Evolutionary conservation across 2,329 filamentous ascomycete species (phyloP), one percentile per base, ranked within the genome.

Genomic region (Cladosporium sp.): DNA sequence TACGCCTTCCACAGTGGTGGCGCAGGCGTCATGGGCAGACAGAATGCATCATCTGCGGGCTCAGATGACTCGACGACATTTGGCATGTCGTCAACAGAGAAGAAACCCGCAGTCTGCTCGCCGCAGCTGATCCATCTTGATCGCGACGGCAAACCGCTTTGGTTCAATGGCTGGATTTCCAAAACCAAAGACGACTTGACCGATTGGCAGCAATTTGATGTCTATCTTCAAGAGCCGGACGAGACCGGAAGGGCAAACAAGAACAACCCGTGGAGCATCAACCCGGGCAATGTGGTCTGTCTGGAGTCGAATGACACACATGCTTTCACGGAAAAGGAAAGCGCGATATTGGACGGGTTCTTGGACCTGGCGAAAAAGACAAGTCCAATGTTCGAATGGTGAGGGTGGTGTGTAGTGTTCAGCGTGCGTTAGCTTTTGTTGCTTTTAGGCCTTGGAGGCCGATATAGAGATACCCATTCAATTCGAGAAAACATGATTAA

Each of bases 141-240:
- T 47, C 41, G 61, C 7, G 63, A 68, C 11, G 70, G 68, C 19
- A 67, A 59, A 47, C 73, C 73, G 1, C 61, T 75, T 2, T 75
- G 73, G 73, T 75, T 74, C 64, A 76, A 75, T 54, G 73, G 73
- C 44, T 74, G 73, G 68, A 59, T 71, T 12, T 58, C 73, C 6
- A 62, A 64, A 34, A 72, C 70, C 59, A 76, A 75, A 51, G 74
- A 70, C 54, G 64, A 66, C n/a, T 62, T 66, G 17, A 60, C 62
- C 36, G 60, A 63, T 40, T 68, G 70, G 36, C 63, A 63, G 24
- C 59, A 60, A 4, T 73, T 73, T 54, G 60, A 69, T n/a, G 57
- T 59, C 7, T 70, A 61, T 39, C 50, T 70, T 37, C 50, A 56
- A 18, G 68, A 71, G 56, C 62, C 64, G 12, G 54, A 54, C 17